phyloP scores from a whole-genome alignment of 176 grass and related monocot genomes.

The Carex myosuroides region DNA sequence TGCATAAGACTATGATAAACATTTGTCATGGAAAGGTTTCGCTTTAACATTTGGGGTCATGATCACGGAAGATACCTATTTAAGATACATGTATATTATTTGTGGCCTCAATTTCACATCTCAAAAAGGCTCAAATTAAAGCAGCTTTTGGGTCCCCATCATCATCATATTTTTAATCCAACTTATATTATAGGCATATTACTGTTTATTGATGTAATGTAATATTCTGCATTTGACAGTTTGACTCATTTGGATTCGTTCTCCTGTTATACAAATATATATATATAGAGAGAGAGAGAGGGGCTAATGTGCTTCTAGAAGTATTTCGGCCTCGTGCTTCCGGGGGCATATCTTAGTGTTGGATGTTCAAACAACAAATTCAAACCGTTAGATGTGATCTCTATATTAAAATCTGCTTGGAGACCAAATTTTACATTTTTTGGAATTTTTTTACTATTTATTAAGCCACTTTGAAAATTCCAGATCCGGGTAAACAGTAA shows the following conservation, averaged over 20 bases:
- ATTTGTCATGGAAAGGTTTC: not conserved
- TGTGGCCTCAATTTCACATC: not conserved
- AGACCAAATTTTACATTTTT: too few species aligned
- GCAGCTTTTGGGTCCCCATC: not conserved
- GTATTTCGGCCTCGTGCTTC: too few species aligned
- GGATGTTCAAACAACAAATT: too few species aligned
- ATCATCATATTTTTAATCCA: not conserved
- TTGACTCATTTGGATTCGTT: not conserved
- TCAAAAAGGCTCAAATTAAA: not conserved
- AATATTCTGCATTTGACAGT: not conserved
- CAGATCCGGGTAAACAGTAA: too few species aligned
- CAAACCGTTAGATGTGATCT: too few species aligned
- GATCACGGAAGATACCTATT: not conserved
- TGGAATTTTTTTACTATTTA: too few species aligned
- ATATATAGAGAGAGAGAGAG: too few species aligned
- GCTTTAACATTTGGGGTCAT: not conserved
- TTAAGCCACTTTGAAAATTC: too few species aligned
- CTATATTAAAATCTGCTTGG: too few species aligned
- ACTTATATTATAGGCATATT: not conserved
- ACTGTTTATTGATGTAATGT: not conserved
- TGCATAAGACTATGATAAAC: not conserved
- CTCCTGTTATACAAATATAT: not conserved
- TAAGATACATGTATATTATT: not conserved
- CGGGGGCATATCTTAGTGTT: too few species aligned
- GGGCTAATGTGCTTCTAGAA: too few species aligned